These are phyloP conservation scores for Peltaster fructicola DNA, from an alignment of 2,329 filamentous ascomycete genomes.

Conservation along the genomic window DNA sequence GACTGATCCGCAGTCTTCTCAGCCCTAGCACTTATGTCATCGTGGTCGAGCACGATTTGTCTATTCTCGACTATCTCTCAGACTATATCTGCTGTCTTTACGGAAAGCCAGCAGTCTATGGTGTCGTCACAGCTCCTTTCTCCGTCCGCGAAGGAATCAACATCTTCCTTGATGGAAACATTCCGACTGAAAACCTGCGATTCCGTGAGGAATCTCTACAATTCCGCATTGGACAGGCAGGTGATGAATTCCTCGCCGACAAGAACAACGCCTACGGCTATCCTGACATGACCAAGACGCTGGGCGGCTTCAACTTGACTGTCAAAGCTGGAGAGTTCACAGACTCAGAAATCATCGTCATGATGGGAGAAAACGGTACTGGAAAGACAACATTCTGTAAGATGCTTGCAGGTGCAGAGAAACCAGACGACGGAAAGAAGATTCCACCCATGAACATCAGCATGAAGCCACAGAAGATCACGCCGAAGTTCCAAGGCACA, in stretches of 20 bases:
- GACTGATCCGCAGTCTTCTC: constrained; percentile 80
- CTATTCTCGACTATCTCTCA: constrained; percentile 93
- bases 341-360: constrained; percentile 95
- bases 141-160: constrained; percentile 99
- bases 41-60: constrained; percentile 97
- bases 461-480: constrained; percentile 99
- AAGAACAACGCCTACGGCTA: constrained; percentile 74
- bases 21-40: constrained; percentile 89
- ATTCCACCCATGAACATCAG: constrained; percentile 92
- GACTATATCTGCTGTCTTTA: constrained; percentile 98
- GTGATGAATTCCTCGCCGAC: constrained; percentile 75
- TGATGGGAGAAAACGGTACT: constrained; percentile 99
- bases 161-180: constrained; percentile 95
- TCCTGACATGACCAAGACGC: constrained; percentile 79
- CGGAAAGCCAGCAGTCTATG: constrained; percentile 85
- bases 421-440: constrained; percentile 63
- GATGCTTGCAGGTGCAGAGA: constrained; percentile 80
- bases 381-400: constrained; percentile 99
- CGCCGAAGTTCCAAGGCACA: constrained; percentile 91
- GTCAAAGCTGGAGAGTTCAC: constrained; percentile 80
- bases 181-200: constrained; percentile 93
- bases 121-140: constrained; percentile 88
- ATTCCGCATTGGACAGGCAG: constrained; percentile 80
- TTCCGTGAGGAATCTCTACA: constrained; percentile 95
- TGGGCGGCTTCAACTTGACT: constrained; percentile 70